Conservation (phyloP, 768 basidiomycete genomes). For the Tricholomella constricta region DNA sequence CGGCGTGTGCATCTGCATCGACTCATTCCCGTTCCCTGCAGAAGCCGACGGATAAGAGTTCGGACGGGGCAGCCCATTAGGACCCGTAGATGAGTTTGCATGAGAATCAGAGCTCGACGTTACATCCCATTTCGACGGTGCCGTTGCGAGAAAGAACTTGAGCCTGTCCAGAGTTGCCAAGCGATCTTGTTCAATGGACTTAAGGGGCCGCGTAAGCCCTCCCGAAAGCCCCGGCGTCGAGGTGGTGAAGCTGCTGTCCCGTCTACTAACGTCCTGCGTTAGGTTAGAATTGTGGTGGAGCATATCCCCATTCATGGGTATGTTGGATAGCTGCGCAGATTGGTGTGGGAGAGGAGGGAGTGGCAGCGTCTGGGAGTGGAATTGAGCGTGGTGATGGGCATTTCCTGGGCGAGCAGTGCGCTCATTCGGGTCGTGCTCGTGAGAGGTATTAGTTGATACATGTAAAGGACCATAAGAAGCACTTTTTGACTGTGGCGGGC, state of each 20-base stretch:
- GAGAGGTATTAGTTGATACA: constrained; percentile 39
- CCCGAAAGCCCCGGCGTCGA: constrained; percentile 35
- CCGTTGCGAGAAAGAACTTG: constrained; percentile 88
- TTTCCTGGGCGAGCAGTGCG: constrained; percentile 51
- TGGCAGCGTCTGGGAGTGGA: constrained; percentile 34
- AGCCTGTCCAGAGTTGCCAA: constrained; percentile 78
- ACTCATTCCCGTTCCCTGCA: constrained; percentile 4
- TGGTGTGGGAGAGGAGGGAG: constrained; percentile 16
- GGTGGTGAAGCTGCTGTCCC: constrained; percentile 16
- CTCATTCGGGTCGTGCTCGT: constrained; percentile 47
- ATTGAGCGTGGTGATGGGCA: constrained; percentile 45
- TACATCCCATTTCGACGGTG: constrained; percentile 72
- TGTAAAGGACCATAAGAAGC: constrained; percentile 29
- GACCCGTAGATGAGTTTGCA: constrained; percentile 27
- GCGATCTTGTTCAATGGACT: constrained; percentile 64
- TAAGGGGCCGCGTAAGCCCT: constrained; percentile 60
- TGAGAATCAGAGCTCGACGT: constrained; percentile 17
- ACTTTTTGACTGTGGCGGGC: constrained; percentile 19
- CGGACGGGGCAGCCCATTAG: constrained; percentile 10
- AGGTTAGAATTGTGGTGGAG: constrained; percentile 2
- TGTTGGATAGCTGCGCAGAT: constrained; percentile 4
- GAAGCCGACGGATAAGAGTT: constrained; percentile 1
- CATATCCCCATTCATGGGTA: constrained; percentile 11
- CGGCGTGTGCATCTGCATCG: constrained; percentile 12
- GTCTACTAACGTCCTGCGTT: constrained; percentile 6